Evolutionary conservation across 176 grass and related monocot species (phyloP).

Genomic region (Puccinellia tenuiflora): DNA sequence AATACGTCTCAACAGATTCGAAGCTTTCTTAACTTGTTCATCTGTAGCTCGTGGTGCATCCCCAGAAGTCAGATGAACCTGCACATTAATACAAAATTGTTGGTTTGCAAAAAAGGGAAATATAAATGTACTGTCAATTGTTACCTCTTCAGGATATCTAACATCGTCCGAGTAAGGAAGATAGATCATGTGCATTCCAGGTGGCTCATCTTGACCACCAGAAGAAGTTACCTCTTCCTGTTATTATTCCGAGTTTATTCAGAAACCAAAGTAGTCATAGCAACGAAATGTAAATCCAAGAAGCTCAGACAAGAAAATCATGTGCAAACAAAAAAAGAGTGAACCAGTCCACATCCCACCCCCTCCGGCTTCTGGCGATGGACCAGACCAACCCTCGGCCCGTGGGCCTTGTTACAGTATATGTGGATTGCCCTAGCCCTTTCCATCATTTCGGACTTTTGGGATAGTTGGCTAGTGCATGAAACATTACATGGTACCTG

Average conservation of each 20-base stretch:
- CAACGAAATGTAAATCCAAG: conserved; percentile 3
- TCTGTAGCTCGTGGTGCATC: conserved; percentile 59
- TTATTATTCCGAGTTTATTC: conserved; percentile 27
- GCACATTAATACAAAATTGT: conserved; percentile 17
- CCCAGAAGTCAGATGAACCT: conserved; percentile 59
- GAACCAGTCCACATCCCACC: too few relatives aligned
- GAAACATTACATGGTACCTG: too few relatives aligned
- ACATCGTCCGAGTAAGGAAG: conserved; percentile 96
- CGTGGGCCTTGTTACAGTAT: too few relatives aligned
- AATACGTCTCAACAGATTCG: conserved; percentile 62
- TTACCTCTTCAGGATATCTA: conserved; percentile 83
- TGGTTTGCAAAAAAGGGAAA: background rate
- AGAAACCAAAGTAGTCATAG: conserved; percentile 3
- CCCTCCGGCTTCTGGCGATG: too few relatives aligned
- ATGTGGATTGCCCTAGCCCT: too few relatives aligned
- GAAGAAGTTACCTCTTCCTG: conserved; percentile 80
- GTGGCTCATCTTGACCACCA: conserved; percentile 61
- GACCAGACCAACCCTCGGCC: too few relatives aligned
- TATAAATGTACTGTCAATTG: conserved; percentile 12
- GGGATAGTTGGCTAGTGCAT: too few relatives aligned
- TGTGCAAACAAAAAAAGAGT: background rate
- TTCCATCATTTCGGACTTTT: too few relatives aligned
- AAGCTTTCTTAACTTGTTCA: conserved; percentile 84
- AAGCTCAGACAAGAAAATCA: background rate
- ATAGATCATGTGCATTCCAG: conserved; percentile 97